Base-by-base conservation (phyloP, 106 monocot species). In the Phalaenopsis aphrodite region DNA sequence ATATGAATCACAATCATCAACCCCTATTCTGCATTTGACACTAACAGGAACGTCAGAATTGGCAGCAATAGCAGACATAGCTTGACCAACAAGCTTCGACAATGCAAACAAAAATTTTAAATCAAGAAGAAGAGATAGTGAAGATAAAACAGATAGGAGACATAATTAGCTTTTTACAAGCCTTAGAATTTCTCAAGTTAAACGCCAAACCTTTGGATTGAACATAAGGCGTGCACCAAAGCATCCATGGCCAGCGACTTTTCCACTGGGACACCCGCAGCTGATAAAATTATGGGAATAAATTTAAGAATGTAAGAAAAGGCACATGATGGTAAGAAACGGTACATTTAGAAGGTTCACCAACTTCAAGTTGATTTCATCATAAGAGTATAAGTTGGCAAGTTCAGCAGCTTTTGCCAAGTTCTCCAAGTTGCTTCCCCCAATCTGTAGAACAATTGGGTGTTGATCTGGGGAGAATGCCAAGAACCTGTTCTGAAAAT, bases 211-310 rank as follows among this genome's bases (percentile, higher is more conserved):
- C 94, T 99, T 91, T 72, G 98, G 94, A 46, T 95, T 83, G 81
- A 99, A 73, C 98, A 99, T 99, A 79, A 99, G 87, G 37, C 94
- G 87, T 56, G 93, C 98, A 74, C 98, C 98, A 88, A 99, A 99
- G 84, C 98, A 99, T 77, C 98, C 98, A 84, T 99, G 94, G 41
- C 98, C 98, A 75, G 98, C 98, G 75, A 99, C 98, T 89, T 92
- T 99, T 58, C 88, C 91, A 82, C 98, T 99, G 42, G 98, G 98
- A 69, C 98, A 99, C 37, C 98, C 98, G 69, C 98, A 99, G 78
- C 98, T 99, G 79, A 78, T n/a, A 83, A 30, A 77, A 80, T 56
- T 79, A 47, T 14, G 24, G 58, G 38, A 83, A 49, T 36, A 48
- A 64, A 36, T 41, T 8, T 19, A 18, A 65, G 37, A 39, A 82